A percentile compares a stretch with the other conserved stretches of the same genome.
Evolutionary conservation across 495 filamentous ascomycete genomes (phyloP).

Genomic region (Hyaloscypha bicolor): DNA sequence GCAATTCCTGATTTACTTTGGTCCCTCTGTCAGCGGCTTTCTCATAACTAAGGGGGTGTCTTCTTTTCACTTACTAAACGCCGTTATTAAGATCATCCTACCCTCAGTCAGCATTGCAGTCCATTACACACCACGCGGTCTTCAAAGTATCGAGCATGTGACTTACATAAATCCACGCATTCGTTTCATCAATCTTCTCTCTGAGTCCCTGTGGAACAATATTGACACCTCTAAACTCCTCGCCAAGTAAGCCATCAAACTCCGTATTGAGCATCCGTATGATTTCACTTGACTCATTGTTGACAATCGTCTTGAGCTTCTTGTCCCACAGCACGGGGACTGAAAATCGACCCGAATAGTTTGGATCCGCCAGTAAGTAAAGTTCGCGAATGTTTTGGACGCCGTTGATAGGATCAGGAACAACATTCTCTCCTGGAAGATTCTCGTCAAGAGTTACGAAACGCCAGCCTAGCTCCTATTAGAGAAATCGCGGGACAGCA

Average conservation of each 20-base stretch:
- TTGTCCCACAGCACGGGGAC: conserved; percentile 76
- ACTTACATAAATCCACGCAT: conserved; percentile 70
- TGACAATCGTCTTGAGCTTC: conserved; percentile 66
- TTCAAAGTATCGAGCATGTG: conserved; percentile 39
- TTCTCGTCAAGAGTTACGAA: conserved; percentile 56
- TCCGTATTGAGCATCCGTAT: conserved; percentile 62
- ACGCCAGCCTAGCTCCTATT: conserved; percentile 56
- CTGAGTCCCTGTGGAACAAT: conserved; percentile 59
- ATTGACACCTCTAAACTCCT: conserved; percentile 46
- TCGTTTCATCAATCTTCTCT: conserved; percentile 60
- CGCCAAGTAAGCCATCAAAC: conserved; percentile 61
- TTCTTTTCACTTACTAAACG: conserved; percentile 35
- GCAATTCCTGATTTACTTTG: not conserved
- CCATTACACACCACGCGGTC: not conserved
- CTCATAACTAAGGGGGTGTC: not conserved
- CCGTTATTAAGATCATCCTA: conserved; percentile 55
- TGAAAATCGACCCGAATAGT: conserved; percentile 67
- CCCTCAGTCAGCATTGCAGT: not conserved
- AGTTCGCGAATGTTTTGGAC: conserved; percentile 64
- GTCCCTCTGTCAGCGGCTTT: not conserved
- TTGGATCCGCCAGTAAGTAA: conserved; percentile 64
- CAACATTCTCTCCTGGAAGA: conserved; percentile 48
- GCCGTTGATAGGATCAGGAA: conserved; percentile 61
- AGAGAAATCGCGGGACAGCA: conserved; percentile 48
- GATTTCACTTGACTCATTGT: conserved; percentile 78